Percentiles rank a stretch among this genome's conserved stretches.
phyloP scores from a whole-genome alignment of 208 protist genomes.

The Crithidia sp. region DNA sequence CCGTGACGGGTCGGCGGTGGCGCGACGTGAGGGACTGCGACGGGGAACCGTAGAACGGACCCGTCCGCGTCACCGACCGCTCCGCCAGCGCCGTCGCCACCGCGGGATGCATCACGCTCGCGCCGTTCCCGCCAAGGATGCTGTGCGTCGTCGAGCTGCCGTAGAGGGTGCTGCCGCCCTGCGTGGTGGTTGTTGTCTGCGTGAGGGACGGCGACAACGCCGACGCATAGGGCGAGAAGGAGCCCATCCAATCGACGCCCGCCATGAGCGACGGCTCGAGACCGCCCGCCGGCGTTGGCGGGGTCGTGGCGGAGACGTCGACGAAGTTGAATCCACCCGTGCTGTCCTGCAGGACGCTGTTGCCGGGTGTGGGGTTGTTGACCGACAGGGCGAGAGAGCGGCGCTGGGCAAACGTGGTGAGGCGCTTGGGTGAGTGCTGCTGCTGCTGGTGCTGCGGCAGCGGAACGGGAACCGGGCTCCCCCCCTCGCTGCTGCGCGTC shows the following conservation, averaged over 20 bases:
- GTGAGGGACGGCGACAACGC: conserved; percentile 9
- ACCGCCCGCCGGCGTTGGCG: conserved; percentile 3
- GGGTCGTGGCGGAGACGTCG: conserved; percentile 1
- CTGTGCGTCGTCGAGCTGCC: conserved; percentile 13
- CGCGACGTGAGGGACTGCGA: conserved; percentile 17
- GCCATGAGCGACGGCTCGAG: conserved; percentile 31
- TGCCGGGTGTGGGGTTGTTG: background rate
- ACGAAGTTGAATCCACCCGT: conserved; percentile 9
- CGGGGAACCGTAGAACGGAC: background rate
- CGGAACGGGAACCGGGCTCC: too few relatives aligned
- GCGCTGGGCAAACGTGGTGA: background rate
- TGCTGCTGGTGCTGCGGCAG: conserved; percentile 5
- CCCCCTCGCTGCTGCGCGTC: background rate
- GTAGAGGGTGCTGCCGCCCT: conserved; percentile 18
- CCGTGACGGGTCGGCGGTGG: conserved; percentile 3
- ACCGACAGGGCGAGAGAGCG: background rate
- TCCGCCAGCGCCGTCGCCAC: background rate
- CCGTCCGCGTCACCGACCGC: background rate
- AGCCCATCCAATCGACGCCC: conserved; percentile 24
- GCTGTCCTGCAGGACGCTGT: conserved; percentile 15
- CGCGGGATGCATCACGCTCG: background rate
- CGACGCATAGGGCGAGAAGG: conserved; percentile 21
- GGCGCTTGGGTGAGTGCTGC: background rate
- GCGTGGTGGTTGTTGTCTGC: conserved; percentile 11
- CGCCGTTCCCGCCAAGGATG: background rate